phyloP scores from a whole-genome alignment of 2,329 filamentous ascomycete genomes.

The Pseudophaeomoniella oleicola region DNA sequence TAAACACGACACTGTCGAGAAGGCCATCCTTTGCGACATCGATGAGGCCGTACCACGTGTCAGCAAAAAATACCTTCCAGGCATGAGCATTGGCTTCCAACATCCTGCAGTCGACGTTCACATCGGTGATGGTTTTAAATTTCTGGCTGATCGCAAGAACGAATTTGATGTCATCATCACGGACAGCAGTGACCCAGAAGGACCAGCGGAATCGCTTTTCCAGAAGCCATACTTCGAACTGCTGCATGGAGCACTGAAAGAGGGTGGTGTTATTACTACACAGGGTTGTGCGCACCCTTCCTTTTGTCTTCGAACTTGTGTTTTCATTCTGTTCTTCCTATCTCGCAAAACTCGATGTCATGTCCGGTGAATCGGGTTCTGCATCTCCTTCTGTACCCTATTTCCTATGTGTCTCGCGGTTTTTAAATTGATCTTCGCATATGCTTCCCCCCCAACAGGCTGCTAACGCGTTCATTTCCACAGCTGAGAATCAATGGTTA shows the following conservation, averaged over 20 bases:
- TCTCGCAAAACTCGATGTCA: too few species aligned
- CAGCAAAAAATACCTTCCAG: constrained; percentile 93
- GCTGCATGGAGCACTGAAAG: constrained; percentile 72
- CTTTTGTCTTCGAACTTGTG: constrained; percentile 17
- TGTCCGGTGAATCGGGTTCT: background rate
- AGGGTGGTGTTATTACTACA: constrained; percentile 96
- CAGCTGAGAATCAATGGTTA: constrained; percentile 99
- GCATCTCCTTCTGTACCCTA: constrained; percentile 13
- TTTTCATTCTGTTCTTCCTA: constrained; percentile 4
- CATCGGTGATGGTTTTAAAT: constrained; percentile 97
- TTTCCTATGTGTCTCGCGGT: constrained; percentile 17
- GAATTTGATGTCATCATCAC: constrained; percentile 99
- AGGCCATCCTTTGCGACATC: constrained; percentile 95
- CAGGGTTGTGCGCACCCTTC: constrained; percentile 98
- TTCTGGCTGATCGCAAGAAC: constrained; percentile 91
- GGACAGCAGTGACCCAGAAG: constrained; percentile 93
- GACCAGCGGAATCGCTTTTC: constrained; percentile 91
- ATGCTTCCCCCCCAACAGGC: constrained; percentile 1
- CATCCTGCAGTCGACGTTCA: constrained; percentile 89
- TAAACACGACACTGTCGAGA: constrained; percentile 95
- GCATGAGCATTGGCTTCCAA: constrained; percentile 83
- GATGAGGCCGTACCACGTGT: constrained; percentile 98
- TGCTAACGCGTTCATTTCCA: too few species aligned
- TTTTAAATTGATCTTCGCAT: constrained; percentile 9
- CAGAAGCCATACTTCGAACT: constrained; percentile 98